Evolutionary conservation across 768 basidiomycete species (phyloP).

Genomic region (Termitomyces bulborhizus): DNA sequence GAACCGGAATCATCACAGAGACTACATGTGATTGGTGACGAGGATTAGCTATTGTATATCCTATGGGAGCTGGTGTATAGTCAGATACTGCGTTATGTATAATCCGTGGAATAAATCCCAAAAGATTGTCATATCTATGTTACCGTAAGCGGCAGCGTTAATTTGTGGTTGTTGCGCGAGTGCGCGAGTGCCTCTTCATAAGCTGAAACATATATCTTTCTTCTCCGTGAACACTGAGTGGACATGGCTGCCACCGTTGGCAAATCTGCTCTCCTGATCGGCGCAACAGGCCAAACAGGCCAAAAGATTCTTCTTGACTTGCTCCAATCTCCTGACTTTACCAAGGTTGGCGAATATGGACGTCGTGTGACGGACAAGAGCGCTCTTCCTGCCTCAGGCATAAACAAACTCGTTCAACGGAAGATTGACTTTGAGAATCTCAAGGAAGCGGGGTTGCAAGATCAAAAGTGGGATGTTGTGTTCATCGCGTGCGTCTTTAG

Average conservation of each 20-base stretch:
- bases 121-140: background rate
- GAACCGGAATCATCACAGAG: slow-evolving; percentile 3
- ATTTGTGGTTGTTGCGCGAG: too few species aligned
- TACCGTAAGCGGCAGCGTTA: too few species aligned
- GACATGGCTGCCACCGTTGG: slow-evolving; percentile 13
- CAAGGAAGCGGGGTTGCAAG: slow-evolving; percentile 40
- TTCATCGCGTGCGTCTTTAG: slow-evolving; percentile 52
- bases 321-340: slow-evolving; percentile 47
- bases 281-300: slow-evolving; percentile 70
- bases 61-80: background rate
- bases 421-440: slow-evolving; percentile 65
- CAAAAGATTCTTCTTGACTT: slow-evolving; percentile 55
- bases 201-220: too few species aligned
- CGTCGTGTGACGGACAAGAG: slow-evolving; percentile 48
- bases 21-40: slow-evolving; percentile 25
- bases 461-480: slow-evolving; percentile 68
- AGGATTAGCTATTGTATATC: slow-evolving; percentile 18
- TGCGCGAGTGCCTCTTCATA: too few species aligned
- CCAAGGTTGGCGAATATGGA: slow-evolving; percentile 65
- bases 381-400: slow-evolving; percentile 26
- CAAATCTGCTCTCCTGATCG: slow-evolving; percentile 64
- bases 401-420: slow-evolving; percentile 64
- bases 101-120: too few species aligned
- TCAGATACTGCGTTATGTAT: background rate
- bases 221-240: background rate